Evolutionary conservation across 306 rosid species (phyloP).

Genomic region (Quercus berberidifolia): DNA sequence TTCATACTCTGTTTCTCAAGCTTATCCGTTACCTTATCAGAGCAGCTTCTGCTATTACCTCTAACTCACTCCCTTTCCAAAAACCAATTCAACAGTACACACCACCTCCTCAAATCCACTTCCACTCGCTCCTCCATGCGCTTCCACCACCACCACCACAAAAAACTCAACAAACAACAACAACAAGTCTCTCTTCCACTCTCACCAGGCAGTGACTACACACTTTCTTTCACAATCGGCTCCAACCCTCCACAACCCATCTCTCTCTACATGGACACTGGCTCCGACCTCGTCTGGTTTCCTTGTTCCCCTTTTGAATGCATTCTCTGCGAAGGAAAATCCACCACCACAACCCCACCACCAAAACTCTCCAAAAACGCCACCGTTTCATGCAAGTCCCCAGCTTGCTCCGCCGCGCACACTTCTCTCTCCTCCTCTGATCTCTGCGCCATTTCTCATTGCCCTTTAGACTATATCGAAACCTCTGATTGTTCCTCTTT

Average conservation of each 20-base stretch:
- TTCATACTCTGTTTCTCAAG: constrained; percentile 37
- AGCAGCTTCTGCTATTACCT: constrained; percentile 45
- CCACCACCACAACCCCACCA: constrained; percentile 25
- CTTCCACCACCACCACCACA: constrained; percentile 40
- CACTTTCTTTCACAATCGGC: constrained; percentile 62
- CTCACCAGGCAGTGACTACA: constrained; percentile 84
- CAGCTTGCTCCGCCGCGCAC: constrained; percentile 75
- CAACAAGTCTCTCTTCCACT: constrained; percentile 75
- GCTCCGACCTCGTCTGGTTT: constrained; percentile 94
- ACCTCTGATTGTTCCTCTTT: constrained; percentile 58
- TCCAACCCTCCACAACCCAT: constrained; percentile 50
- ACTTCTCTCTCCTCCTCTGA: constrained; percentile 42
- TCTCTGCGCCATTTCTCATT: constrained; percentile 80
- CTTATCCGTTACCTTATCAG: constrained; percentile 26
- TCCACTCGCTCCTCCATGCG: constrained; percentile 60
- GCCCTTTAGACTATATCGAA: constrained; percentile 74
- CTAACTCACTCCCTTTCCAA: constrained; percentile 58
- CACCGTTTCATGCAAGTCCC: constrained; percentile 59
- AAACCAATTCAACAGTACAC: constrained; percentile 64
- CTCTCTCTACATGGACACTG: constrained; percentile 94
- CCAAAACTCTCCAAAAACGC: constrained; percentile 37
- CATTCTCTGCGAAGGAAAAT: constrained; percentile 86
- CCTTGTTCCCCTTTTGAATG: constrained; percentile 91
- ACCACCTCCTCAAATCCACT: constrained; percentile 68
- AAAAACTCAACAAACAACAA: not conserved